Evolutionary conservation across 805 yeast species (phyloP), one percentile per base, ranked within the genome.

Genomic region (Teunomyces funiuensis): DNA sequence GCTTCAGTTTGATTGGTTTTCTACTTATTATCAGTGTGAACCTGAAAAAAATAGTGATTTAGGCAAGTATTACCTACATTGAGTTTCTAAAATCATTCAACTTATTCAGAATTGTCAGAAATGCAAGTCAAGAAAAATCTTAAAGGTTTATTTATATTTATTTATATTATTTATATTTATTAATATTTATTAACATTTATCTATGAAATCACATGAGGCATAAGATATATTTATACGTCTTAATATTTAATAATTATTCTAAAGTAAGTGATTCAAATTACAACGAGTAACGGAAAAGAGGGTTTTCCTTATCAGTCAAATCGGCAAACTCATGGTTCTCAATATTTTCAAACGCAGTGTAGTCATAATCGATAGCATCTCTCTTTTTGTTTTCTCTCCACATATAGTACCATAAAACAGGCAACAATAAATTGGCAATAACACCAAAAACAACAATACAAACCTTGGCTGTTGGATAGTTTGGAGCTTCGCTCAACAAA

Each of bases 251-350:
- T 13, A 11, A 8, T 28, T 28, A 5, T 28, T 15, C 13, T 13
- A 13, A 15, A 14, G 10, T 28, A 22, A 22, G 11, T 22, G 9
- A 5, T 22, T 5, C 19, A 4, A n/a, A 20, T 36, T 33, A 50
- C 19, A 44, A 52, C 5, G 63, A 53, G 50, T 77, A 80, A 51
- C 84, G 66, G 53, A 79, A 79, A 40, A 63, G 63, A 4, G 76
- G 76, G 56, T 79, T 80, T 54, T 79, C 76, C 39, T 58, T 63
- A 51, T 77, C 82, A 3, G 83, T 79, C 55, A 75, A 58, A 49
- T 79, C 83, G 18, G 73, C 70, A 49, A 71, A 74, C 51, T 75
- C 79, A 38, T 66, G 57, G 37, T 74, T 60, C 39, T 72, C 72
- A 16, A 60, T 53, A 27, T 43, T 46, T 50, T 63, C 46, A 47